Evolutionary conservation across 176 grass and related monocot genomes (phyloP), one percentile per base, ranked within the genome.

Genomic region (Zoysia pacifica): DNA sequence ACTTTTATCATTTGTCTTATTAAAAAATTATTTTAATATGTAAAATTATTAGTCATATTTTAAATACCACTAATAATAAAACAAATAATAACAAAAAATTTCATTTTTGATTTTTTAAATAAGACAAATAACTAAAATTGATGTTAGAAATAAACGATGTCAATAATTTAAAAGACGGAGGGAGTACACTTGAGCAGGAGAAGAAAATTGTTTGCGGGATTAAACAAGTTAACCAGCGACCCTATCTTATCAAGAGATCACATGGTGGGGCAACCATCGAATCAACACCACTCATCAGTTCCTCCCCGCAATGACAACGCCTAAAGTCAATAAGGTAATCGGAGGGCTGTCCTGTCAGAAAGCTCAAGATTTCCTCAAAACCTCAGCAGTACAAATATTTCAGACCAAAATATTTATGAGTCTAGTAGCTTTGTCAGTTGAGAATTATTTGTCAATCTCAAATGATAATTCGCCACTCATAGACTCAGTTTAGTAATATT

Each of bases 241-340:
- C 89, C 72, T 73, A 28, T 71, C 83, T 67, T 65, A 86, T 79
- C n/a, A 86, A 75, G 62, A 65, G 48, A 82, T 87, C 92, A 94
- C 92, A 91, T 94, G 92, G 92, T 91, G 89, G 92, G 92, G 78
- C 74, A 73, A 49, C 61, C 58, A 70, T 38, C 65, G 84, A 86
- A 91, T 84, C 77, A 94, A 87, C 87, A 72, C 63, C 78, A 87
- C 67, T 67, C 46, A 49, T 67, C 46, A 49, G 69, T 51, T 50
- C 67, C 63, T 19, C 70, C 58, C 84, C 62, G 44, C 72, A 41
- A 38, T 44, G 71, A 48, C 73, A 62, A 48, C 70, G 74, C 81
- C 43, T 70, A 88, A 83, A 88, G 86, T 62, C 37, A 50, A 49
- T 69, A 69, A 49, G 36, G 77, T 64, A 36, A 85, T 81, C 65